Evolutionary conservation across 306 rosid species (phyloP).

Genomic region (Ormosia emarginata): DNA sequence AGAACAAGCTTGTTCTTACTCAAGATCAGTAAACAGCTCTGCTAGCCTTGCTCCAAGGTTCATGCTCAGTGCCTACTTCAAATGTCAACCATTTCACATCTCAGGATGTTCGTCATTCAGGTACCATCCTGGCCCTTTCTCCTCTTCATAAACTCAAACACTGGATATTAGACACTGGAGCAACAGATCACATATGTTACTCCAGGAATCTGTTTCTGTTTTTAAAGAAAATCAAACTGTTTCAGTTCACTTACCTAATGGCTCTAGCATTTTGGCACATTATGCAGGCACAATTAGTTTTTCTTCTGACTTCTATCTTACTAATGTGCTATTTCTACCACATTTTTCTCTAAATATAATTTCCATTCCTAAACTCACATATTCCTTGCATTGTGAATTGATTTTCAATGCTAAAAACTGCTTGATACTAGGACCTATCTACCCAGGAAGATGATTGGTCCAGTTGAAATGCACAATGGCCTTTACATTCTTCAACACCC

Average conservation of each 20-base stretch:
- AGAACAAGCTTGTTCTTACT: too few species aligned
- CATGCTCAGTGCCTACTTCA: too few species aligned
- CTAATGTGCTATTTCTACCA: too few species aligned
- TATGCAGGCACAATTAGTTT: neutral
- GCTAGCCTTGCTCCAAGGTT: too few species aligned
- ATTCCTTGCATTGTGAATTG: neutral
- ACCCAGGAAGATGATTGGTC: neutral
- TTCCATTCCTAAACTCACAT: neutral
- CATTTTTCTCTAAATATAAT: too few species aligned
- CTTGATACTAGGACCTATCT: neutral
- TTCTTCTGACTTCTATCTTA: too few species aligned
- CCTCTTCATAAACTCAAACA: too few species aligned
- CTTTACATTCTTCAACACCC: neutral
- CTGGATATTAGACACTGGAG: neutral
- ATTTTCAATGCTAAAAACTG: neutral
- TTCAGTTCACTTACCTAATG: neutral
- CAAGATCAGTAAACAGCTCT: too few species aligned
- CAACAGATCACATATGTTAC: neutral
- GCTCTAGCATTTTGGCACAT: neutral
- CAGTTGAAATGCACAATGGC: neutral
- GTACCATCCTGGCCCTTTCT: neutral
- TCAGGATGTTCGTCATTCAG: neutral
- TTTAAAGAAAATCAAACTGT: neutral
- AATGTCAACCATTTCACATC: too few species aligned
- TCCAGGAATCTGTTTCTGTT: too few species aligned